These are phyloP conservation scores for Penicillium sumatraense DNA, from an alignment of 2,329 filamentous ascomycete genomes.

Conservation along the genomic window DNA sequence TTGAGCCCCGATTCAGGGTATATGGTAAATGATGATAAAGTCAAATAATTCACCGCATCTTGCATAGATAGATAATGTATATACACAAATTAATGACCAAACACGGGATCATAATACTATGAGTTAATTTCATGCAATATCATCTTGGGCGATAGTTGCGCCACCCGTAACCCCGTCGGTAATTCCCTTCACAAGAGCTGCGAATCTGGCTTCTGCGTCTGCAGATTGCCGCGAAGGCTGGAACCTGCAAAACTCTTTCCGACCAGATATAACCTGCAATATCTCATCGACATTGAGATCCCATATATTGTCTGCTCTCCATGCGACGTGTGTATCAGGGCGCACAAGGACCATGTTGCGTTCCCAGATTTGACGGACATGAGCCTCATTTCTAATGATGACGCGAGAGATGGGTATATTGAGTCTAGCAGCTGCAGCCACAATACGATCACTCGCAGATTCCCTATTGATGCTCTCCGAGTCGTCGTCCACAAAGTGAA, in stretches of 20 bases:
- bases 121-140: conserved; percentile 1
- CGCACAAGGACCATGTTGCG: conserved; percentile 1
- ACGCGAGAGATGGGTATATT: background rate
- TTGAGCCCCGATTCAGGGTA: background rate
- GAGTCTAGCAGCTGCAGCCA: background rate
- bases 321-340: background rate
- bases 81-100: background rate
- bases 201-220: background rate
- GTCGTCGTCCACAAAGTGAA: conserved; percentile 7
- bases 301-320: conserved; percentile 1
- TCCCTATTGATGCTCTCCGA: background rate
- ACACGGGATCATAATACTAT: background rate
- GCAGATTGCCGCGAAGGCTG: background rate
- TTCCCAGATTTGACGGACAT: conserved; percentile 4
- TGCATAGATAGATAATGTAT: background rate
- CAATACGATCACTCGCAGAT: background rate
- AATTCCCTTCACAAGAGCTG: background rate
- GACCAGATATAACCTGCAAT: background rate
- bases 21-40: background rate
- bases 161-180: background rate
- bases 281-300: background rate
- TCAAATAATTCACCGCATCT: background rate
- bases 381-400: background rate
- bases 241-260: conserved; percentile 2
- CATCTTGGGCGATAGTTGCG: background rate